A percentile compares a stretch with the other conserved stretches of the same genome.
Conservation (phyloP, 306 rosid genomes). For the Quercus agrifolia region DNA sequence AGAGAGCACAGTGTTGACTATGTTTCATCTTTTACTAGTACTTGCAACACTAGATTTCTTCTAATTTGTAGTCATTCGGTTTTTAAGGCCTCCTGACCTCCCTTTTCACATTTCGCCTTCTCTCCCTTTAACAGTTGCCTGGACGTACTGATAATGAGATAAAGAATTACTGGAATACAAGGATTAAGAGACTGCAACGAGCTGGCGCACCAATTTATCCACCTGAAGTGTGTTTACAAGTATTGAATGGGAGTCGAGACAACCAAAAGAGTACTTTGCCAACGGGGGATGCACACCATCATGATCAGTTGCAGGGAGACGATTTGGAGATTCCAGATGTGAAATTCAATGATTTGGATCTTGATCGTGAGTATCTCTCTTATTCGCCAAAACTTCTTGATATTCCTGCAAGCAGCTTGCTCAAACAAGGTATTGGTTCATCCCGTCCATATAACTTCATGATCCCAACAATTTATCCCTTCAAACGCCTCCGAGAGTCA, state of each 20-base stretch:
- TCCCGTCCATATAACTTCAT: constrained; percentile 30
- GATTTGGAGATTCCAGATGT: constrained; percentile 45
- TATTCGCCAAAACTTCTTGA: constrained; percentile 31
- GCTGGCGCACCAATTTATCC: constrained; percentile 65
- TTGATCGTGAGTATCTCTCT: constrained; percentile 17
- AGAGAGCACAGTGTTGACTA: background rate
- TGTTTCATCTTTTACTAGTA: background rate
- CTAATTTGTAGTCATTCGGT: background rate
- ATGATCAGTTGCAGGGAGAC: constrained; percentile 30
- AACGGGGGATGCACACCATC: constrained; percentile 20
- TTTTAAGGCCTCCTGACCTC: background rate
- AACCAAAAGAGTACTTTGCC: constrained; percentile 19
- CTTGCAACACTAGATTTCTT: background rate
- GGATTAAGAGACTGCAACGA: constrained; percentile 52
- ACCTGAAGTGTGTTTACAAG: constrained; percentile 37
- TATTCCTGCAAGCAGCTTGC: constrained; percentile 28
- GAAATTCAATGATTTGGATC: constrained; percentile 34
- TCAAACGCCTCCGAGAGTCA: constrained; percentile 41
- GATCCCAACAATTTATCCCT: constrained; percentile 32
- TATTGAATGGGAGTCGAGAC: constrained; percentile 39
- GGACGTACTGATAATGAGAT: constrained; percentile 86
- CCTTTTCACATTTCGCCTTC: constrained; percentile 14
- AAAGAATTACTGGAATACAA: constrained; percentile 77
- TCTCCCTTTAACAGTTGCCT: constrained; percentile 50
- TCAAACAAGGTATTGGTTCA: constrained; percentile 39